These are phyloP conservation scores for Fusarium torreyae DNA, from an alignment of 2,329 filamentous ascomycete genomes.

Conservation along the genomic window DNA sequence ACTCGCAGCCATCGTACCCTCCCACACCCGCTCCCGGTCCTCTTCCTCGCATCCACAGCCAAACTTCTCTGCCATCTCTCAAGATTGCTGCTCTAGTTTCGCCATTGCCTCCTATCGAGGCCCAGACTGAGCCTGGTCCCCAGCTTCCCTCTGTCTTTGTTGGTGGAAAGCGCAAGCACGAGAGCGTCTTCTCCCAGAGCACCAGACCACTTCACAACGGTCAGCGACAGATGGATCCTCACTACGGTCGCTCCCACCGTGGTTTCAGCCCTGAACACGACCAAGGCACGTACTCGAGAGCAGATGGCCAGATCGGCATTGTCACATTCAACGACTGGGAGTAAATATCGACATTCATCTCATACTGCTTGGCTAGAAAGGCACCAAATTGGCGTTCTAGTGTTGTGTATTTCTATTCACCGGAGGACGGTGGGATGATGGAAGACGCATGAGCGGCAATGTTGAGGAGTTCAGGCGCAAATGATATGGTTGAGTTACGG, in stretches of 20 bases:
- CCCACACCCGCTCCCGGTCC: constrained; percentile 50
- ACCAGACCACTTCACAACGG: constrained; percentile 56
- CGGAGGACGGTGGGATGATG: constrained; percentile 25
- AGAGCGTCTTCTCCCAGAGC: constrained; percentile 54
- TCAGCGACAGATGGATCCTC: constrained; percentile 55
- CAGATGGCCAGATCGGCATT: constrained; percentile 53
- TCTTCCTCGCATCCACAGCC: constrained; percentile 42
- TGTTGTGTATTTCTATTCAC: constrained; percentile 48
- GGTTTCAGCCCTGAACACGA: constrained; percentile 50
- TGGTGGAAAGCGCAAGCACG: constrained; percentile 58
- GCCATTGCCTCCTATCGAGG: constrained; percentile 55
- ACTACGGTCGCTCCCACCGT: constrained; percentile 47
- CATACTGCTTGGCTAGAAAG: constrained; percentile 26
- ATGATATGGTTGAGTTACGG: constrained; percentile 20
- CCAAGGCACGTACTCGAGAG: constrained; percentile 55
- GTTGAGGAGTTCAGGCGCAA: constrained; percentile 49
- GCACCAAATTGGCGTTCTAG: constrained; percentile 42
- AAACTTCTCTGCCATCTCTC: constrained; percentile 55
- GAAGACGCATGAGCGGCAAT: constrained; percentile 43
- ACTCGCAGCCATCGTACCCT: constrained; percentile 52
- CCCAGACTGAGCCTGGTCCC: constrained; percentile 52
- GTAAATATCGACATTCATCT: constrained; percentile 24
- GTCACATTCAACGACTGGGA: constrained; percentile 53
- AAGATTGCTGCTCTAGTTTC: constrained; percentile 56
- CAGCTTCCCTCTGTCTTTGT: constrained; percentile 47